These are phyloP conservation scores for Paraglomus occultum DNA, from an alignment of 192 early-diverging fungal species.

Conservation along the genomic window DNA sequence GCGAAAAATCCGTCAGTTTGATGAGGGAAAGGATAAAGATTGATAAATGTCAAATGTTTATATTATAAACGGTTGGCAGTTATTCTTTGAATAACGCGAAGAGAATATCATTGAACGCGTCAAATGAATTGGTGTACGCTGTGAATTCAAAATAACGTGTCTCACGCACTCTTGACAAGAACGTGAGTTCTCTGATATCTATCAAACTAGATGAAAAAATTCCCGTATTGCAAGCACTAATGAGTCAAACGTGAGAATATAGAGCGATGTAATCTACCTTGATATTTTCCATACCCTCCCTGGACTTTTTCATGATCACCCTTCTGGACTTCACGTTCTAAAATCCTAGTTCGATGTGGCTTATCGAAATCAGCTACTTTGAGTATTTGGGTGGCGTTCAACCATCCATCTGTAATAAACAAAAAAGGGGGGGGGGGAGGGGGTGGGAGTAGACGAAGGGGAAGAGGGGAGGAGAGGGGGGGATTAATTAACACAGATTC, in stretches of 20 bases:
- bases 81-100: background rate
- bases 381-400: conserved; percentile 98
- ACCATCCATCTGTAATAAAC: conserved; percentile 71
- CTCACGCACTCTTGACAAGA: too few relatives aligned
- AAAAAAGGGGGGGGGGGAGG: background rate
- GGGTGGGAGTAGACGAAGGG: too few relatives aligned
- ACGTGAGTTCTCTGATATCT: too few relatives aligned
- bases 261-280: conserved; percentile 73
- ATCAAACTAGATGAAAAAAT: background rate
- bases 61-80: background rate
- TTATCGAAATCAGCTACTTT: conserved; percentile 97
- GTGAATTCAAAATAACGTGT: background rate
- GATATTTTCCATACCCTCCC: conserved; percentile 98
- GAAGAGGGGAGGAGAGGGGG: too few relatives aligned
- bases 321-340: conserved; percentile 88
- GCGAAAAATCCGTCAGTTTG: background rate
- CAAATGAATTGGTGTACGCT: background rate
- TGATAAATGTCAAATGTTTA: conserved; percentile 21
- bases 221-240: background rate
- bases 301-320: conserved; percentile 95
- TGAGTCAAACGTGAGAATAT: background rate
- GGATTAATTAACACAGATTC: too few relatives aligned
- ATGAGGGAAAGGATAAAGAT: too few relatives aligned
- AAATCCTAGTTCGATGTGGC: conserved; percentile 85
- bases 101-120: too few relatives aligned